Base-by-base conservation (phyloP, 2,329 filamentous ascomycete genomes). In the Fusarium nygamai region DNA sequence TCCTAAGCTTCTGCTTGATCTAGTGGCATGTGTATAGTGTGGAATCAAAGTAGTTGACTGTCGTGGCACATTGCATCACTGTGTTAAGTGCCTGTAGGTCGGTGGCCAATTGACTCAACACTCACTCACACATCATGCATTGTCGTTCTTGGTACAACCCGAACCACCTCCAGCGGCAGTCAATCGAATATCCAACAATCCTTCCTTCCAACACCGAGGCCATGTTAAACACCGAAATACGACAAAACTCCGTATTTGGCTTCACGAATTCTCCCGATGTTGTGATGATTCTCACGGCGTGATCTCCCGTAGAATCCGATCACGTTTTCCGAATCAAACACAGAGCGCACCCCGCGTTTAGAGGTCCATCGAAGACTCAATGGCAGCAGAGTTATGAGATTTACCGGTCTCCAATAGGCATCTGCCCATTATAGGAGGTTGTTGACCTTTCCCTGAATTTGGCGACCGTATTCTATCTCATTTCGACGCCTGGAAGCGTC, bases 241-340 rank as follows among this genome's bases (percentile, higher is more conserved):
- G 67, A 73, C 33, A 60, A 61, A 72, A 60, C 48, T 72, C 67
- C 71, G 71, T 56, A 22, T 47, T 20, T 46, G 62, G 9, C 36
- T 64, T 72, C 36, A 74, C 62, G 71, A 71, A 50, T 61, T 63
- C 24, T 43, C 62, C 71, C 71, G 71, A 64, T 60, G 46, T 56
- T 71, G 22, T 48, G 34, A 39, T 51, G 41, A 41, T 62, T 59
- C 39, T 48, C 22, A 33, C 71, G 71, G 71, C 62, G 48, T 41
- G 51, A 34, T 36, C 36, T 72, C 41, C 71, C 71, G 71, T 48
- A 58, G 36, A 73, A 59, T 34, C 71, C 71, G 71, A 72, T 74
- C 71, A 73, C 71, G 71, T 73, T 73, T 73, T 67, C 64, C 39
- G 36, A 56, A 41, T 31, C 36, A 67, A 62, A 51, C 46, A 39